Percentiles rank a stretch among this genome's conserved stretches.
Conservation (phyloP, 2,329 filamentous ascomycete species). For the Stachybotrys echinatus region DNA sequence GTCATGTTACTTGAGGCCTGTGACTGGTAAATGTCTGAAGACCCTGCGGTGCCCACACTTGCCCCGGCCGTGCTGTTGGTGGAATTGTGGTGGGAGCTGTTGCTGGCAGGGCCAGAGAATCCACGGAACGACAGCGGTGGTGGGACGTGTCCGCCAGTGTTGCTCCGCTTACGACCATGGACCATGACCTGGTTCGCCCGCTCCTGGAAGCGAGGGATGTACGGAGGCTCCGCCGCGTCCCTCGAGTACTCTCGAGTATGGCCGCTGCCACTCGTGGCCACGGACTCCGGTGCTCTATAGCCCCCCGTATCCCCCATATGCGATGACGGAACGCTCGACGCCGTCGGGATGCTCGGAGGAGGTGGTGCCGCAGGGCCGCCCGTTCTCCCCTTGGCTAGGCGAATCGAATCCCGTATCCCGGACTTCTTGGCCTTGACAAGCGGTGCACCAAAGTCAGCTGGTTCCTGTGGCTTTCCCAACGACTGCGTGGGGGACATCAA, state of each 20-base stretch:
- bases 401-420: conserved; percentile 81
- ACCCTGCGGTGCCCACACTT: conserved; percentile 52
- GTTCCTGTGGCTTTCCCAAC: conserved; percentile 23
- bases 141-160: conserved; percentile 71
- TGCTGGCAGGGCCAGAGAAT: conserved; percentile 57
- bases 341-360: conserved; percentile 47
- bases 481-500: conserved; percentile 49
- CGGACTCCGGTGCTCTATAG: conserved; percentile 33
- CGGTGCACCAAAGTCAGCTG: conserved; percentile 42
- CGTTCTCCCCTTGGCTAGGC: conserved; percentile 71
- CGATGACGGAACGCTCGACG: conserved; percentile 42
- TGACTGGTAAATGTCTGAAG: conserved; percentile 57
- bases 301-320: conserved; percentile 28
- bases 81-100: conserved; percentile 37
- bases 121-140: conserved; percentile 72
- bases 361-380: conserved; percentile 33
- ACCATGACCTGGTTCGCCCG: conserved; percentile 39
- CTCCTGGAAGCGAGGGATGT: conserved; percentile 65
- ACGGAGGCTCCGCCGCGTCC: conserved; percentile 65
- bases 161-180: conserved; percentile 83
- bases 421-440: conserved; percentile 42
- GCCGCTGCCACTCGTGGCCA: conserved; percentile 26
- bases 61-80: conserved; percentile 54
- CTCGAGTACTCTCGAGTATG: conserved; percentile 43
- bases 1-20: conserved; percentile 39